phyloP scores from a whole-genome alignment of 1,139 yeast genomes.

The Debaryomyces udenii region DNA sequence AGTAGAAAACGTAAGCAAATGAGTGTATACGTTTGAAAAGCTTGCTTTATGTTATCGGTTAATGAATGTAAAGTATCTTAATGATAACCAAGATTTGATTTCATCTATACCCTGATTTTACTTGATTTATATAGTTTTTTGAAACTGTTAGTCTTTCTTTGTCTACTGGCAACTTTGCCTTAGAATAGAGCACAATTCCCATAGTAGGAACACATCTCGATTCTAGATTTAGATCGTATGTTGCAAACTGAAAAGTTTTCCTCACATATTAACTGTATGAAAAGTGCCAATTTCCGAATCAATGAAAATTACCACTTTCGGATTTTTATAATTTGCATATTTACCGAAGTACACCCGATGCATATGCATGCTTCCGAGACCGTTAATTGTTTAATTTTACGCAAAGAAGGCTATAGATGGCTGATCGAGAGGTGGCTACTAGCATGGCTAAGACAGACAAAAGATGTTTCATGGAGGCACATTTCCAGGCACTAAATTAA shows the following conservation, averaged over 20 bases:
- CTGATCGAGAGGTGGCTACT: too few species aligned
- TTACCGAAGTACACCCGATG: not conserved
- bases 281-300: conserved; percentile 1
- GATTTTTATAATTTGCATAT: conserved; percentile 6
- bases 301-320: conserved; percentile 1
- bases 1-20: conserved; percentile 23
- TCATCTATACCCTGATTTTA: not conserved
- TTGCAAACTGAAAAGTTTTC: conserved; percentile 7
- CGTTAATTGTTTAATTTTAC: too few species aligned
- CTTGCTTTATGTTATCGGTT: conserved; percentile 1
- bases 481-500: too few species aligned
- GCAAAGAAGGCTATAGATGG: too few species aligned
- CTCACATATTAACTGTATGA: not conserved
- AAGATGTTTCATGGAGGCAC: too few species aligned
- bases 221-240: conserved; percentile 6
- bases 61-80: conserved; percentile 9
- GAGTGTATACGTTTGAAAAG: conserved; percentile 7
- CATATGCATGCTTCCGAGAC: too few species aligned
- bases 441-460: too few species aligned
- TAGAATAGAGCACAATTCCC: not conserved
- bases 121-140: conserved; percentile 6
- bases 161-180: not conserved
- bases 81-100: conserved; percentile 2
- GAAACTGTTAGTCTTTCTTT: not conserved
- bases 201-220: not conserved